Base-by-base conservation (phyloP, 164 flowering plant genomes). In the Chimonanthus praecox region DNA sequence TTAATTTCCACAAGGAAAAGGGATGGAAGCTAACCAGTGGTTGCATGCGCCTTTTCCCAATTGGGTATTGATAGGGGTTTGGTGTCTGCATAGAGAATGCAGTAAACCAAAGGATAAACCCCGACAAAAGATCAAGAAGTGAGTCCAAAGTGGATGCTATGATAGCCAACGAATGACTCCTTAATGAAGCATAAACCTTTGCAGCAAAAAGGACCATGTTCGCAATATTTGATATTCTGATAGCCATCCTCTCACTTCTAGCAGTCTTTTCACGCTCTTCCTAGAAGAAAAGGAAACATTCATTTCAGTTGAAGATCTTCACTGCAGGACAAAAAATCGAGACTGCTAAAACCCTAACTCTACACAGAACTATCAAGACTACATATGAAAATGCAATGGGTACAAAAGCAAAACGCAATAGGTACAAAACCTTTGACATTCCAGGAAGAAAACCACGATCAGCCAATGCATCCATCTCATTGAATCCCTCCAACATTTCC, bases 31-130 rank as follows among this genome's bases (percentile, higher is more conserved):
- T 83, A 3, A 91, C 97, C 97, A 91, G 62, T 49, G 98, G 98
- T 82, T 93, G 98, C 98, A 93, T 93, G 2, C 98, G 87, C 71
- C 84, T 93, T 87, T 93, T 93, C 65, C 98, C 98, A 78, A 93
- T 91, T n/a, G 97, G 98, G 75, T 91, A 93, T 80, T 84, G 97
- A 78, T 93, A 93, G 11, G 97, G 98, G 71, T 87, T 91, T 60
- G 92, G 97, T 47, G 91, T 91, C 82, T 88, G 88, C 98, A 93
- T 93, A 68, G 98, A 88, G 82, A 90, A 91, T 68, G 98, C 91
- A 72, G 98, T 91, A 75, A 93, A 93, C 98, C 98, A 91, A 71
- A 93, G 80, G 70, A 93, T 93, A 80, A 91, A 93, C 49, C 98
- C 98, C n/a, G 98, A 93, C 6, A 93, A 81, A 72, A 93, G 94